Conservation (phyloP, 352 stramenopile genomes). For the Phytophthora podocarpi region DNA sequence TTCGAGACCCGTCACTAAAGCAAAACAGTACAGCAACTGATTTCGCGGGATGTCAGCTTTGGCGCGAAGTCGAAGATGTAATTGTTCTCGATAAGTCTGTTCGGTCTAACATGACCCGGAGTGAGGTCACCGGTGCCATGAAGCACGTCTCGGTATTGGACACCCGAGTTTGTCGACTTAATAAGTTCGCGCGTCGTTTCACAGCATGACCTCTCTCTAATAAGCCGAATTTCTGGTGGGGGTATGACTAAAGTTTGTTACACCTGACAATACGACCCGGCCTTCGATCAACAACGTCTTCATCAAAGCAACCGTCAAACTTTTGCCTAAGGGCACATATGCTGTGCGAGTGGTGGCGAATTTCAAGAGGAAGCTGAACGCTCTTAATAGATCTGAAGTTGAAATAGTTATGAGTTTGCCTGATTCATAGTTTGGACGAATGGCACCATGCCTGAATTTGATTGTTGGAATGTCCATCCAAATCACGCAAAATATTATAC, state of each 20-base stretch:
- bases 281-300: not conserved
- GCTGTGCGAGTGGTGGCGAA: not conserved
- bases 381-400: not conserved
- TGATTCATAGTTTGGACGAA: not conserved
- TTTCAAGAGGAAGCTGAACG: not conserved
- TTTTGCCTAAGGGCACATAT: not conserved
- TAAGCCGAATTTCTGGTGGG: not conserved
- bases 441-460: not conserved
- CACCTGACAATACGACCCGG: not conserved
- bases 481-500: not conserved
- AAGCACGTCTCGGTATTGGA: constrained; percentile 1
- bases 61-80: not conserved
- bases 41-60: not conserved
- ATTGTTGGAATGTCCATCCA: not conserved
- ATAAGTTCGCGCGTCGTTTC: not conserved
- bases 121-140: not conserved
- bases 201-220: no score
- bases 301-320: not conserved
- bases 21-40: not conserved
- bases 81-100: constrained; percentile 1
- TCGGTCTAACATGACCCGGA: not conserved
- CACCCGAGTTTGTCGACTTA: not conserved
- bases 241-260: not conserved
- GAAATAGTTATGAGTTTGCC: not conserved
- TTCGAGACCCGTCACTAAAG: not conserved